phyloP scores from a whole-genome alignment of 192 early-diverging fungal species.

The Jimgerdemannia flammicorona region DNA sequence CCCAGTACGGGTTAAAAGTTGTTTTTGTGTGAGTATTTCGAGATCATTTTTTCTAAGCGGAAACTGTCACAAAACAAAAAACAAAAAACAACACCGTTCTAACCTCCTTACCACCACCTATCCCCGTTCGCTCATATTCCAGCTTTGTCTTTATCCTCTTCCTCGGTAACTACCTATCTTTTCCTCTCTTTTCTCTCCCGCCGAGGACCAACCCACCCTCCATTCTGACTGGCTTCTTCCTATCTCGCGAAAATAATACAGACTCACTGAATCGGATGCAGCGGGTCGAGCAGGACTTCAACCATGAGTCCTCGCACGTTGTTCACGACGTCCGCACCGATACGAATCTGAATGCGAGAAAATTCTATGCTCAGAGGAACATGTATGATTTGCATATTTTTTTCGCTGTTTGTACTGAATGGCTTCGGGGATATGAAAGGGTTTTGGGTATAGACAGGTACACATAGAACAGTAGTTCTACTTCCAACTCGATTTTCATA shows the following conservation, averaged over 20 bases:
- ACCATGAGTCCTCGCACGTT: constrained; percentile 1
- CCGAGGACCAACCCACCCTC: background rate
- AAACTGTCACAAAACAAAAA: too few species aligned
- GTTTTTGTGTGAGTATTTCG: constrained; percentile 41
- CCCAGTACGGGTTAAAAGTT: constrained; percentile 41
- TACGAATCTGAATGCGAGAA: constrained; percentile 33
- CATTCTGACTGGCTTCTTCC: background rate
- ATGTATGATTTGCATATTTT: constrained; percentile 23
- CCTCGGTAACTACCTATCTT: constrained; percentile 31
- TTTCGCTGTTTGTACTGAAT: background rate
- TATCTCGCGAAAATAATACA: constrained; percentile 9
- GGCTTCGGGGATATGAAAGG: too few species aligned
- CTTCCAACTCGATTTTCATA: too few species aligned
- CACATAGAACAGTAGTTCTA: too few species aligned
- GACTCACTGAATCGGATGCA: constrained; percentile 45
- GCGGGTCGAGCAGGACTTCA: constrained; percentile 14
- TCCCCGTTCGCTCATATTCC: background rate
- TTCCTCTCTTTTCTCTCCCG: background rate
- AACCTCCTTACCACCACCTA: too few species aligned
- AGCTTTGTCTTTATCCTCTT: constrained; percentile 55
- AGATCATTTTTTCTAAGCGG: background rate
- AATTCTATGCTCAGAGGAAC: constrained; percentile 57
- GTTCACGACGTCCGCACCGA: constrained; percentile 32
- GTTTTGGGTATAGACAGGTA: too few species aligned
- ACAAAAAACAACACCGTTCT: too few species aligned